phyloP scores from a whole-genome alignment of 2,329 filamentous ascomycete species.

The Chrysoporthe austroafricana region DNA sequence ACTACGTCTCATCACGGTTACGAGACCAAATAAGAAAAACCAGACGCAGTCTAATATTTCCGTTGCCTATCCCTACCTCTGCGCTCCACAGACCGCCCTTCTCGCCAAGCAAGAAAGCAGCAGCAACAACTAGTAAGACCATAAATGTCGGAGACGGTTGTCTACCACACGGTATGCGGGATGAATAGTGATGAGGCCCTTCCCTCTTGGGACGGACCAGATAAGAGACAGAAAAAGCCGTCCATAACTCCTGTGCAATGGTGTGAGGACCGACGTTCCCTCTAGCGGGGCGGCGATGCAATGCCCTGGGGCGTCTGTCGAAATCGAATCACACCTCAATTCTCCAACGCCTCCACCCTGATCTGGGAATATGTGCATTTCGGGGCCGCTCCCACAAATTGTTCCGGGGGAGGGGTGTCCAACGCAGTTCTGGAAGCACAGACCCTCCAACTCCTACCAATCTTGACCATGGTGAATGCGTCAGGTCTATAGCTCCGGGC shows the following conservation, averaged over 20 bases:
- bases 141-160: neutral
- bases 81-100: conserved; percentile 4
- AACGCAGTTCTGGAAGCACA: neutral
- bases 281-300: conserved; percentile 17
- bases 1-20: too few species aligned
- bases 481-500: neutral
- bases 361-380: neutral
- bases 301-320: neutral
- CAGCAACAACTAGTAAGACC: neutral
- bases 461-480: neutral
- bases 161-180: neutral
- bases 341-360: conserved; percentile 1
- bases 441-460: neutral
- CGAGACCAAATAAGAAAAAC: conserved; percentile 1
- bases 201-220: neutral
- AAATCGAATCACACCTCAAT: neutral
- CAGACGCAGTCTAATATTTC: conserved; percentile 4
- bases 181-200: neutral
- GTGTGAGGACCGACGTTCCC: conserved; percentile 17
- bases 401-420: neutral
- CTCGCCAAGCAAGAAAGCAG: neutral
- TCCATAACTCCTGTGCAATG: conserved; percentile 21
- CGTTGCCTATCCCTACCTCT: neutral
- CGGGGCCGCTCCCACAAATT: neutral
- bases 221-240: neutral